Base-by-base conservation (phyloP, 352 stramenopile species). In the Globisporangium megalacanthum region DNA sequence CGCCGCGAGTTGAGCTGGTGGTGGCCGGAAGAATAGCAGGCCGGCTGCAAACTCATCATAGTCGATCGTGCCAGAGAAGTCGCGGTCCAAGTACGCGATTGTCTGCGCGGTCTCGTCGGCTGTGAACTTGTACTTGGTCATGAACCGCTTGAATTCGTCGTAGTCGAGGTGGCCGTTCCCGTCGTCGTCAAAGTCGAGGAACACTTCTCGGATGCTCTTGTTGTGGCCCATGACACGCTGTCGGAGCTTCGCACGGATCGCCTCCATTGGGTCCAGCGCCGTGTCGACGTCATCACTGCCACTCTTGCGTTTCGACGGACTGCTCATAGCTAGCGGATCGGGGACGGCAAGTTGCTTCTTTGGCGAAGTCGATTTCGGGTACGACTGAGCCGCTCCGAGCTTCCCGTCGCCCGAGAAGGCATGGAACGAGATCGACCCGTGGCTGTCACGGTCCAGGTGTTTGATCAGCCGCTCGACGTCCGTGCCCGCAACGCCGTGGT, bases 191-290 rank as follows among this genome's bases (percentile, higher is more conserved):
- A 84, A 88, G 52, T 89, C 75, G 57, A 86, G 69, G 22, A 88
- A 88, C 6, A 89, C 66, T 53, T 89, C 77, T 31, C 79, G 75
- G 36, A 89, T 89, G 19, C 69, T 86, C 60, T 89, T 89, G 66
- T 64, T 84, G n/a, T 80, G 68, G 0, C 77, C 79, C 68, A 89
- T 86, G 6, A 88, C 75, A 45, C 79, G 73, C 53, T 89, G 73
- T 0, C 77, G 69, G 9, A 89, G 53, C 59, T 84, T 82, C 0
- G 59, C 62, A 19, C 79, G 73, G 31, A 89, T 83, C 11, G 49
- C 50, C 45, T 88, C 77, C 63, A 89, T 80, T 13, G 77, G 73
- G 31, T 74, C 69, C 20, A 69, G 59, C 7, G 45, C 7, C 39
- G 47, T 35, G n/a, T 56, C 52, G 29, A 33, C 36, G 54, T 33